Evolutionary conservation across 768 basidiomycete species (phyloP), one percentile per base, ranked within the genome.

Genomic region (Kockovaella imperatae): DNA sequence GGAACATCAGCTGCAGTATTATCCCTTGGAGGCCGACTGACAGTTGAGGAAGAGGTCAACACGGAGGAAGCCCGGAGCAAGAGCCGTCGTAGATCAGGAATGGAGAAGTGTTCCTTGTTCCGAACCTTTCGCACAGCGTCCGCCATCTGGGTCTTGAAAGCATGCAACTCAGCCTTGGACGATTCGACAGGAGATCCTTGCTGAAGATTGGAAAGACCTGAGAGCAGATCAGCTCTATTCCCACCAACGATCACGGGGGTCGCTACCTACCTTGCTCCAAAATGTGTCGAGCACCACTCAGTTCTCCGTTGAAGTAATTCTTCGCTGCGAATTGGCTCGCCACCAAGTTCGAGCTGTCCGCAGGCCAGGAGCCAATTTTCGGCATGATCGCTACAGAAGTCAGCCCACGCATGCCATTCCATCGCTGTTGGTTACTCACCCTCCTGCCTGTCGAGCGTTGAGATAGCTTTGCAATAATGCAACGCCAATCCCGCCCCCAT

Each of bases 401-500:
- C n/a, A n/a, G n/a, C n/a, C n/a, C n/a, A n/a, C n/a, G n/a, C n/a
- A n/a, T n/a, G n/a, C n/a, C n/a, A n/a, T n/a, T n/a, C n/a, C n/a
- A n/a, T n/a, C n/a, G n/a, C n/a, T n/a, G n/a, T n/a, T n/a, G n/a
- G 31, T 30, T n/a, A 57, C 77, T 43, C 44, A 82, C 87, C 78
- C 69, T 79, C 76, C 49, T 78, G 74, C 36, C 79, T 79, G 7
- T 84, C 82, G 20, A 89, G 72, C 8, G 83, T 77, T 40, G 86
- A 83, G 49, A 88, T 82, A 2, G 81, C 79, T 64, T 84, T 87
- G 3, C 83, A 87, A 70, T 84, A 89, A 34, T 83, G 80, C 64
- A 91, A 78, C 4, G 93, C 93, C 30, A 93, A 73, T 14, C 89
- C 86, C 14, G 90, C 86, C 3, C 93, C 93, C 42, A 99, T 77